phyloP scores from a whole-genome alignment of 169 alveolate species.

The Cyclospora cayetanensis region DNA sequence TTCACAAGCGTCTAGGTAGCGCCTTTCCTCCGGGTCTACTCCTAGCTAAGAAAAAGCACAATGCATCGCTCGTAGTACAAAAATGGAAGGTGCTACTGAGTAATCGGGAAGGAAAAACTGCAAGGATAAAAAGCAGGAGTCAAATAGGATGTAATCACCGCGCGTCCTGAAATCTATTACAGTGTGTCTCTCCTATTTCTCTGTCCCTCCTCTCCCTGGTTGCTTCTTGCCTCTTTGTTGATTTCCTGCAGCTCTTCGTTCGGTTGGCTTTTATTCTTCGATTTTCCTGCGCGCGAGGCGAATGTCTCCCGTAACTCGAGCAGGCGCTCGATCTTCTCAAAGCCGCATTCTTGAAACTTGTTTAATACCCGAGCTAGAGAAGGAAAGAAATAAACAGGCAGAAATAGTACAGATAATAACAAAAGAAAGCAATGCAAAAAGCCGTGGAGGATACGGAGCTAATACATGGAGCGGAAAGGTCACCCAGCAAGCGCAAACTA shows the following conservation, averaged over 20 bases:
- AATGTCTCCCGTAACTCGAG: constrained; percentile 75
- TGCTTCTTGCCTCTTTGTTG: not conserved
- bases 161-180: no score
- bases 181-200: no score
- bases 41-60: constrained; percentile 61
- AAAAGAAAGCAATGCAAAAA: not conserved
- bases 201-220: no score
- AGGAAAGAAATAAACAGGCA: not conserved
- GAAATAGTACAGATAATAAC: not conserved
- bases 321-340: constrained; percentile 84
- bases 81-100: no score
- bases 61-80: no score
- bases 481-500: no score
- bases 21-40: constrained; percentile 76
- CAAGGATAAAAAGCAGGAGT: not conserved
- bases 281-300: not conserved
- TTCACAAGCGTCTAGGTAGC: constrained; percentile 81
- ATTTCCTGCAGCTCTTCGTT: not conserved
- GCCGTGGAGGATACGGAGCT: not conserved
- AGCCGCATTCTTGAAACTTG: constrained; percentile 82
- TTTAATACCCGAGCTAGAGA: constrained; percentile 80
- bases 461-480: no score
- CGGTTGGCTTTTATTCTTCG: not conserved
- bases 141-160: no score
- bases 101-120: no score